Conservation (phyloP, 164 flowering plant genomes). For the Hamamelis virginiana region DNA sequence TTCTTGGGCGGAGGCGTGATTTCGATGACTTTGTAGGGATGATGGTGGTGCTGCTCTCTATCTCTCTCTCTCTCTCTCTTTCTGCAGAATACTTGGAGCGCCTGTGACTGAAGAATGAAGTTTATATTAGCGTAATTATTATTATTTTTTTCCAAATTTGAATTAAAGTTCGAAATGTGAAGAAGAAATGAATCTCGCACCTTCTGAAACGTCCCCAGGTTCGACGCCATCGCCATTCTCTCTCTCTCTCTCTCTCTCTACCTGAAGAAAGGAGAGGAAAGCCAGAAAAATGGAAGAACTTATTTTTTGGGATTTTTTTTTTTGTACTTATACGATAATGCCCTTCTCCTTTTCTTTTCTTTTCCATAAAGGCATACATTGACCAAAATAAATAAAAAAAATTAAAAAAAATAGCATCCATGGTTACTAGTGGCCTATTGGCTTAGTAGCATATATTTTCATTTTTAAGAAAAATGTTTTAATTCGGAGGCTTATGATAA, state of each 20-base stretch:
- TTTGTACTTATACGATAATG: neutral
- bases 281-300: neutral
- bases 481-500: too few relatives aligned
- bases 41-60: conserved; percentile 36
- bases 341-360: neutral
- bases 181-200: conserved; percentile 6
- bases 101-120: conserved; percentile 26
- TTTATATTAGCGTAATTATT: neutral
- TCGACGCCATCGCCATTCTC: conserved; percentile 38
- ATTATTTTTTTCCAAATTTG: neutral
- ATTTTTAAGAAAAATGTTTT: too few relatives aligned
- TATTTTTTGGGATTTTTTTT: neutral
- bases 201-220: conserved; percentile 27
- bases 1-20: conserved; percentile 83
- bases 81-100: conserved; percentile 46
- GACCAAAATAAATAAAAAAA: too few relatives aligned
- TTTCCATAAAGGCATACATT: too few relatives aligned
- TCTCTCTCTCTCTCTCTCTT: conserved; percentile 56
- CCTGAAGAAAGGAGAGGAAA: neutral
- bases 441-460: too few relatives aligned
- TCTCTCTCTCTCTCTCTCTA: conserved; percentile 3
- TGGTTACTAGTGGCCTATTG: too few relatives aligned
- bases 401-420: too few relatives aligned
- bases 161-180: neutral
- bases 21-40: conserved; percentile 82